Evolutionary conservation across 2,329 filamentous ascomycete genomes (phyloP), one percentile per base, ranked within the genome.

Genomic region (Tolypocladium amazonense): DNA sequence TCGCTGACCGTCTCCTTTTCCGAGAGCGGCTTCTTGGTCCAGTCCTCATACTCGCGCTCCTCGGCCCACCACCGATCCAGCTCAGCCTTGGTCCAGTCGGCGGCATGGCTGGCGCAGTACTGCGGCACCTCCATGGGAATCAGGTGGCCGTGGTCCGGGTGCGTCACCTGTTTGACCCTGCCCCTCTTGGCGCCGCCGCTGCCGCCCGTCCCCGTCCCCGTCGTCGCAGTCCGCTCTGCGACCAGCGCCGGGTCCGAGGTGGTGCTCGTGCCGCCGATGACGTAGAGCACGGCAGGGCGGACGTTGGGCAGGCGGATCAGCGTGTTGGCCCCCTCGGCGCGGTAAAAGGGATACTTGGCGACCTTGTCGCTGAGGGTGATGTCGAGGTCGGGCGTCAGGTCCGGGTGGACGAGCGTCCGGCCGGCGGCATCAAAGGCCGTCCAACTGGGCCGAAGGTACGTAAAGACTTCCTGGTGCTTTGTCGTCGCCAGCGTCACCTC

Each of bases 381-480:
- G 61, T 78, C 75, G 18, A 80, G 70, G 64, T 86, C 82, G 2
- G 75, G 78, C 4, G 79, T 65, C 41, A 71, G 68, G 54, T 73
- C 67, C 0, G 70, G 72, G 59, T 78, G 70, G 9, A 82, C 61
- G 37, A 81, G 62, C 2, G 63, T 65, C 15, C 71, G 70, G 25
- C 75, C 77, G 5, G 72, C 63, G 0, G 67, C 58, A 62, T 76
- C 73, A 56, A 75, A 71, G 62, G 76, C 77, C 9, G 75, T 73
- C 70, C 73, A 84, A 61, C 82, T 82, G 0, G 86, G 83, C 0
- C 88, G 82, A 63, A 89, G 74, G 70, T 88, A 94, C 1, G 87
- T 91, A 68, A 90, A 87, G 59, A 94, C 88, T 76, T 76, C 73
- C 45, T 96, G 90, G 71, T 96, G 89, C 67, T 92, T 91, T 0